Conservation (phyloP, 306 rosid species). For the Trifolium pratense region DNA sequence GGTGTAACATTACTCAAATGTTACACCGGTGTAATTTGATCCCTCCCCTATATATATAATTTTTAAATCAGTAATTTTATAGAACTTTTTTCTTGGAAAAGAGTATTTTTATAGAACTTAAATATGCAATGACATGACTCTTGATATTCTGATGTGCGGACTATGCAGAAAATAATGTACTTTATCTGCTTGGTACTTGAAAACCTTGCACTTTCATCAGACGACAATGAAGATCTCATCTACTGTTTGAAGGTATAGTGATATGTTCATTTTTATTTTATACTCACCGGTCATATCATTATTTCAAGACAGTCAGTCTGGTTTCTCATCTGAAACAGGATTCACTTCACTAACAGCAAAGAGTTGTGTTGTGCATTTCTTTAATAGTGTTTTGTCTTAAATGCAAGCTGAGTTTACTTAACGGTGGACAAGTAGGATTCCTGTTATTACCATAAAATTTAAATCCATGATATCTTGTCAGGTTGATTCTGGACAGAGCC, state of each 20-base stretch:
- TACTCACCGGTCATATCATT: neutral
- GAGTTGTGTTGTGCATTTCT: neutral
- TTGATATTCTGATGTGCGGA: slow-evolving; percentile 47
- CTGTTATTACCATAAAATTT: slow-evolving; percentile 8
- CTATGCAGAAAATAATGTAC: slow-evolving; percentile 86
- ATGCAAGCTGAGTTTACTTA: slow-evolving; percentile 31
- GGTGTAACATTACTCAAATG: too few relatives aligned
- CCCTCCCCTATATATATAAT: too few relatives aligned
- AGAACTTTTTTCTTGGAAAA: too few relatives aligned
- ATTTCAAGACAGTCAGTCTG: neutral
- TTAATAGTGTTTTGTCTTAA: slow-evolving; percentile 20
- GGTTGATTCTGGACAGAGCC: slow-evolving; percentile 31
- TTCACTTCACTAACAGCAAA: neutral
- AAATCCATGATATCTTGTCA: slow-evolving; percentile 15
- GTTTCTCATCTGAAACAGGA: neutral
- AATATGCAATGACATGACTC: slow-evolving; percentile 26
- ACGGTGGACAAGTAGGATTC: slow-evolving; percentile 6
- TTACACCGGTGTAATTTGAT: too few relatives aligned
- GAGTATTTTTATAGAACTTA: neutral
- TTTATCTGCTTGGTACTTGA: slow-evolving; percentile 79
- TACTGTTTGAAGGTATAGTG: slow-evolving; percentile 84
- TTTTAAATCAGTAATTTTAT: too few relatives aligned
- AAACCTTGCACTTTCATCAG: slow-evolving; percentile 86
- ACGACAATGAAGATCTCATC: slow-evolving; percentile 85
- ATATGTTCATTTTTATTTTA: slow-evolving; percentile 14